Conservation (phyloP, 768 basidiomycete species). For the Boletus sensibilis region DNA sequence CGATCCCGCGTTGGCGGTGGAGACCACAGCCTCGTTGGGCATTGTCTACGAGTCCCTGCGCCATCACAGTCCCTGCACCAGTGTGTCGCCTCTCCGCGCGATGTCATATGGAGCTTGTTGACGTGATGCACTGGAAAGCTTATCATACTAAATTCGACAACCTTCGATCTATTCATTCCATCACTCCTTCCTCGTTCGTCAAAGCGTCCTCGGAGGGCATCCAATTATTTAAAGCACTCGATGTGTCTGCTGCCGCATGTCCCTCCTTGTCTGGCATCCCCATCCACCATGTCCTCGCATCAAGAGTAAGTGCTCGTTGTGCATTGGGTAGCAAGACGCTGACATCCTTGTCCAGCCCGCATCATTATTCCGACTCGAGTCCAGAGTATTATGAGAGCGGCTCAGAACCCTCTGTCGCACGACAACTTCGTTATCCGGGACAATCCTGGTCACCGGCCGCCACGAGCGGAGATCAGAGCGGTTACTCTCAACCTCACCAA, state of each 20-base stretch:
- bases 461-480: background rate
- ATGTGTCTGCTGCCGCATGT: conserved; percentile 5
- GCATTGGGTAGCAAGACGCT: background rate
- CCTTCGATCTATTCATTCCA: conserved; percentile 19
- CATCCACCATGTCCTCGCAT: conserved; percentile 21
- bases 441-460: conserved; percentile 5
- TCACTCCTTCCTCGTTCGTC: conserved; percentile 15
- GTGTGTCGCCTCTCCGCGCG: conserved; percentile 9
- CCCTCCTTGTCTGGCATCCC: conserved; percentile 1
- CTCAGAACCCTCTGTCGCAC: conserved; percentile 1
- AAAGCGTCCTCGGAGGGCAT: conserved; percentile 17
- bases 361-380: background rate
- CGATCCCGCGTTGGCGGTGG: conserved; percentile 15
- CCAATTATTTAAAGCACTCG: conserved; percentile 25
- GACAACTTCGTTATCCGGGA: background rate
- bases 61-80: conserved; percentile 1
- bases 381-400: conserved; percentile 3
- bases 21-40: conserved; percentile 21
- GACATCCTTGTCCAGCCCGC: conserved; percentile 6
- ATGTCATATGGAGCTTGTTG: background rate
- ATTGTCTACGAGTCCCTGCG: conserved; percentile 9
- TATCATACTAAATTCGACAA: conserved; percentile 19
- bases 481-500: conserved; percentile 6
- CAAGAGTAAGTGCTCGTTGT: conserved; percentile 15
- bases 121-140: conserved; percentile 32